A percentile compares a stretch with the other conserved stretches of the same genome.
phyloP scores from a whole-genome alignment of 805 yeast genomes.

The Yarrowia alimentaria region DNA sequence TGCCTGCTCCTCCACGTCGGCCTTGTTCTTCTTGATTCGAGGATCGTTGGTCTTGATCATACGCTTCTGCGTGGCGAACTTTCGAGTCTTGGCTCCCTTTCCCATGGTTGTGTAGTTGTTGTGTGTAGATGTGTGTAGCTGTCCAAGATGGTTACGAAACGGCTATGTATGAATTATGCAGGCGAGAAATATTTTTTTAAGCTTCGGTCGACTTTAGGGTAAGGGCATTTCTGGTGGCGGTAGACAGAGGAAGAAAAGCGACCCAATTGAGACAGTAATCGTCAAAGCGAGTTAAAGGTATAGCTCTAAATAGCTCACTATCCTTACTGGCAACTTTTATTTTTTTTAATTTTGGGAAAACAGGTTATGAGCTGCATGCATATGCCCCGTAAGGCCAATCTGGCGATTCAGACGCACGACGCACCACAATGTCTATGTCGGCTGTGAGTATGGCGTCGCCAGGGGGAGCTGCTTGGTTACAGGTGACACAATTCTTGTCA shows the following conservation, averaged over 20 bases:
- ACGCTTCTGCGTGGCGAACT: conserved; percentile 90
- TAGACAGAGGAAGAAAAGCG: no score
- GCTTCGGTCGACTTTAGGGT: no score
- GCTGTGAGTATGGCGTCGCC: conserved; percentile 21
- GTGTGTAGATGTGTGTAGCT: not conserved
- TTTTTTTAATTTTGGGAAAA: no score
- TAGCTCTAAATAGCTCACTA: no score
- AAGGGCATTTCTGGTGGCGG: no score
- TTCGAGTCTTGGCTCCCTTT: conserved; percentile 93
- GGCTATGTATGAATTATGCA: conserved; percentile 5
- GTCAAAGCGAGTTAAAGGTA: no score
- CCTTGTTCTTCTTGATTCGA: conserved; percentile 44
- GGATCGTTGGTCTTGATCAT: conserved; percentile 72
- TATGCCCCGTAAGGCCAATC: conserved; percentile 14
- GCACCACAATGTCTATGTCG: conserved; percentile 23
- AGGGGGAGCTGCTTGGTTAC: no score
- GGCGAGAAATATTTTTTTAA: conserved; percentile 6
- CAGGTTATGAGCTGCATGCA: conserved; percentile 23
- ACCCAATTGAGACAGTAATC: no score
- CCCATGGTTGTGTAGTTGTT: conserved; percentile 61
- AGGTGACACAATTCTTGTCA: no score
- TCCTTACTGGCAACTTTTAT: no score
- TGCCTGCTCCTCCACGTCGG: conserved; percentile 45
- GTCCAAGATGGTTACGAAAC: not conserved
- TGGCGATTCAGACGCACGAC: conserved; percentile 25